Evolutionary conservation across 164 flowering plant genomes (phyloP), one percentile per base, ranked within the genome.

Genomic region (Cinnamomum micranthum): DNA sequence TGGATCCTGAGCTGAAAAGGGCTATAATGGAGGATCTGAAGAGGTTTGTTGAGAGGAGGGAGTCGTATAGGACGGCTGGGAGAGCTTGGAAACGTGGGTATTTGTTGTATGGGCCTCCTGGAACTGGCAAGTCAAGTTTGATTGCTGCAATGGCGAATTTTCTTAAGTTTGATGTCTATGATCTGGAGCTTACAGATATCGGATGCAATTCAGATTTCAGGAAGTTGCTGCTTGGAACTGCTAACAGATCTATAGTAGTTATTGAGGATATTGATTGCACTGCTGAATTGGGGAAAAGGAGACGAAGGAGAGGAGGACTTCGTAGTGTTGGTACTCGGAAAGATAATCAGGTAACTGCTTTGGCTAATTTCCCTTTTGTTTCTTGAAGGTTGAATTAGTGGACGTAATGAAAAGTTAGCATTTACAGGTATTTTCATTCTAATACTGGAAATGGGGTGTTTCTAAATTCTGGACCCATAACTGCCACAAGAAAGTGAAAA

Each of bases 31-130:
- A 86, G 72, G 93, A 90, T 77, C 78, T 90, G 27, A 86, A 87
- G 3, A 80, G 70, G 74, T 90, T 91, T 65, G 27, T 78, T 3
- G 59, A 11, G 67, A 80, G 91, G 65, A 88, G 75, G 76, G 91
- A 87, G 64, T 85, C 79, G 20, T 90, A 87, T 63, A 87, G 82
- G 82, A 84, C 80, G 63, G 87, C 86, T 0, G 92, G 95, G 25
- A 89, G 80, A 77, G 90, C 91, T 31, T 88, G 93, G 95, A 91
- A 88, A 76, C 81, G 92, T 0, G 93, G 93, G 78, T 91, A 89
- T 33, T 76, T 91, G 82, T 76, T 91, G 52, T 82, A 84, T 68
- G 95, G 92, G 5, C 95, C 93, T 9, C 92, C 93, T 2, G 91
- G 96, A 0, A 91, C 91, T 0, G 94, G 94, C 20, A 90, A 91